Percentiles rank a stretch among this genome's conserved stretches.
Conservation (phyloP, 1,139 yeast species). For the Diutina rugosa region DNA sequence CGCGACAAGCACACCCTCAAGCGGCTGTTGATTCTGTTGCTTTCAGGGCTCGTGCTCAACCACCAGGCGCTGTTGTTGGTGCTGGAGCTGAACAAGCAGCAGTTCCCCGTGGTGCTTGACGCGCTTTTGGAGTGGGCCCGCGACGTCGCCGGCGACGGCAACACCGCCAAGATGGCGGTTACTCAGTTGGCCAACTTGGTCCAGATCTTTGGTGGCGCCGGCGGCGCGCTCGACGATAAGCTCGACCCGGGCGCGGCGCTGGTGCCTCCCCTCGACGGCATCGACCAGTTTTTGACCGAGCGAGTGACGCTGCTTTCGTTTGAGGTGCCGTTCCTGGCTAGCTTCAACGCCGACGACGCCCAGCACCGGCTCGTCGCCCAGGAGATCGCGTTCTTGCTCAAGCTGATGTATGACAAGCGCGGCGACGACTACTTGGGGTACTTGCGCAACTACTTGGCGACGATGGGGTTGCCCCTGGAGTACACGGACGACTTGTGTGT, state of each 20-base stretch:
- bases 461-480: conserved; percentile 47
- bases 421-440: conserved; percentile 34
- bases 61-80: conserved; percentile 69
- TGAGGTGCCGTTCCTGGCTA: conserved; percentile 68
- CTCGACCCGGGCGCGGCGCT: conserved; percentile 42
- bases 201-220: conserved; percentile 46
- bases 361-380: conserved; percentile 62
- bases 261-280: conserved; percentile 50
- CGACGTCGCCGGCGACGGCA: conserved; percentile 36
- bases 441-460: conserved; percentile 41
- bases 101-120: conserved; percentile 51
- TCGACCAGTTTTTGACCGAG: conserved; percentile 56
- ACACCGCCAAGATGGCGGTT: conserved; percentile 48
- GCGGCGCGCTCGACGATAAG: conserved; percentile 47
- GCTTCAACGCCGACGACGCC: conserved; percentile 63
- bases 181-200: conserved; percentile 53
- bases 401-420: conserved; percentile 24
- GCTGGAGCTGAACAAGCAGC: conserved; percentile 49
- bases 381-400: conserved; percentile 64
- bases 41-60: conserved; percentile 62
- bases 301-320: conserved; percentile 59
- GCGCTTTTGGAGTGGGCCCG: conserved; percentile 57
- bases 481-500: conserved; percentile 45
- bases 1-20: conserved; percentile 52
- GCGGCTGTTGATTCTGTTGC: conserved; percentile 55